Conservation (phyloP, 1,284 basidiomycete species). For the Vanrija sp. region DNA sequence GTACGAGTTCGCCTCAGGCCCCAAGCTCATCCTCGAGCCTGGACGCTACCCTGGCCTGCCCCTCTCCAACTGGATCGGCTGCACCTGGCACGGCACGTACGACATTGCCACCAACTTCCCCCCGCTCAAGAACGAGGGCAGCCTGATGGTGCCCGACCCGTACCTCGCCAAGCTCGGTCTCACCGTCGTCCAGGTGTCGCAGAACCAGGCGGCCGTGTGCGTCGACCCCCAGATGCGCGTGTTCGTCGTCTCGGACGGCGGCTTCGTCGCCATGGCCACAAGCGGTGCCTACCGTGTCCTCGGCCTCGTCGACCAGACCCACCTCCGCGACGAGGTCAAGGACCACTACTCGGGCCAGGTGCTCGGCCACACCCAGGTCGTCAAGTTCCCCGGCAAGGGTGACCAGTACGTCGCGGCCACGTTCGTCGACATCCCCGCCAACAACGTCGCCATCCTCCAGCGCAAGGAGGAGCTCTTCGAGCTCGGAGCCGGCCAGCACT, state of each 20-base stretch:
- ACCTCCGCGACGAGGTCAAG: slow-evolving; percentile 4
- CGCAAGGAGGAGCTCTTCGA: slow-evolving; percentile 12
- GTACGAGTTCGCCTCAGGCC: slow-evolving; percentile 13
- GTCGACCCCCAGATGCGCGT: slow-evolving; percentile 16
- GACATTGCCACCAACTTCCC: slow-evolving; percentile 17
- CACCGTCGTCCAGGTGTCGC: slow-evolving; percentile 15
- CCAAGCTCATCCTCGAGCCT: slow-evolving; percentile 13
- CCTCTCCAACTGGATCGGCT: slow-evolving; percentile 13
- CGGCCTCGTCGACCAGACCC: slow-evolving; percentile 17
- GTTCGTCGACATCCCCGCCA: slow-evolving; percentile 16
- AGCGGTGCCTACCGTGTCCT: slow-evolving; percentile 13
- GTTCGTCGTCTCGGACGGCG: slow-evolving; percentile 13
- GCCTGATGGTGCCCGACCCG: slow-evolving; percentile 6
- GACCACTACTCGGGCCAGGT: slow-evolving; percentile 7
- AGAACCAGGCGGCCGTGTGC: slow-evolving; percentile 18
- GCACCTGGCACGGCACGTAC: slow-evolving; percentile 8
- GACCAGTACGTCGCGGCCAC: slow-evolving; percentile 14
- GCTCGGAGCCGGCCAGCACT: slow-evolving; percentile 16
- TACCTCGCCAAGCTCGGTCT: slow-evolving; percentile 11
- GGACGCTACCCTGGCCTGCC: slow-evolving; percentile 16
- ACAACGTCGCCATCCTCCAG: slow-evolving; percentile 16
- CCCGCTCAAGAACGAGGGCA: not conserved
- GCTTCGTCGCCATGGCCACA: slow-evolving; percentile 17
- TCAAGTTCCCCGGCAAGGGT: slow-evolving; percentile 4
- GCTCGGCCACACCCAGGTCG: slow-evolving; percentile 11